These are phyloP conservation scores for Nicotiana otophora DNA, from an alignment of 257 asterid species.

Conservation along the genomic window DNA sequence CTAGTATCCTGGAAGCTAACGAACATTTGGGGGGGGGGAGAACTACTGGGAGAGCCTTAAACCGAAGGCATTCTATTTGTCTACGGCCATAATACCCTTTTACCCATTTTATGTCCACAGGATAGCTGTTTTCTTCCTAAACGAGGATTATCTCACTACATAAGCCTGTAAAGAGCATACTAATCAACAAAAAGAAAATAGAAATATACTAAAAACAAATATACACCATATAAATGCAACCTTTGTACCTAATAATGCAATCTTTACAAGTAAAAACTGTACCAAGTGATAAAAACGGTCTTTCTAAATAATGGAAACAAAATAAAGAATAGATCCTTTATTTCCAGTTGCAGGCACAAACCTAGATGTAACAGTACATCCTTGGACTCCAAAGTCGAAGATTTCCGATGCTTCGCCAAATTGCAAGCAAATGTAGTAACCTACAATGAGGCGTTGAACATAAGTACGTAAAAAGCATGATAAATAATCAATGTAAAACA, in stretches of 20 bases:
- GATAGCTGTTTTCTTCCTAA: background rate
- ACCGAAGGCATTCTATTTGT: background rate
- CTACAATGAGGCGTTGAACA: slow-evolving; percentile 24
- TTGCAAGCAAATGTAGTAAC: slow-evolving; percentile 79
- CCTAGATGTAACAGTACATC: slow-evolving; percentile 92
- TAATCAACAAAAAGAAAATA: background rate
- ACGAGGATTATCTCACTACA: background rate
- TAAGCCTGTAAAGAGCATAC: background rate
- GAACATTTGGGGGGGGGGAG: background rate
- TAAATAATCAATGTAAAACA: background rate
- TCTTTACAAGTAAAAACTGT: background rate
- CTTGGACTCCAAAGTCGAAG: slow-evolving; percentile 86
- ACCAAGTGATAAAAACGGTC: background rate
- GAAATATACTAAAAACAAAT: background rate
- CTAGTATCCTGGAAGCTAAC: background rate
- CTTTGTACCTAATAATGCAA: background rate
- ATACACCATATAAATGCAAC: background rate
- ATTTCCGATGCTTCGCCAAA: slow-evolving; percentile 94
- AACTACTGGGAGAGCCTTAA: background rate
- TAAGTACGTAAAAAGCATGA: background rate
- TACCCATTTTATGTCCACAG: background rate
- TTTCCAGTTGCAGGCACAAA: slow-evolving; percentile 34
- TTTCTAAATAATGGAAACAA: background rate
- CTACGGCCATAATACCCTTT: background rate
- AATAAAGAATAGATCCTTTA: background rate